Conservation (phyloP, 371 early-diverging fungal species). For the Rhizomucor miehei region DNA sequence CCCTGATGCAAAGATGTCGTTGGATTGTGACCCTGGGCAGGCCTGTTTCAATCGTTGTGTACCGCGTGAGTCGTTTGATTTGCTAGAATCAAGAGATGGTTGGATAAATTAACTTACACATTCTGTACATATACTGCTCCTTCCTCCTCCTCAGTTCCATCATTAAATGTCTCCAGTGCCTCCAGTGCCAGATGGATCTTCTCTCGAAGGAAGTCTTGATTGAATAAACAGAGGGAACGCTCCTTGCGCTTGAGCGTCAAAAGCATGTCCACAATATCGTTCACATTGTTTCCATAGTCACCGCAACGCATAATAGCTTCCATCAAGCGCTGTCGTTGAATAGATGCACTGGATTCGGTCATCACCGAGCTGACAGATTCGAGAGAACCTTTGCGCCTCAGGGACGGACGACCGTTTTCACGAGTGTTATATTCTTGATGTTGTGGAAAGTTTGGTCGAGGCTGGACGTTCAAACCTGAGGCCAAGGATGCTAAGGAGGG, state of each 20-base stretch:
- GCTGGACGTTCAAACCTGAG: slow-evolving; percentile 36
- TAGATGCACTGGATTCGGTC: slow-evolving; percentile 39
- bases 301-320: slow-evolving; percentile 40
- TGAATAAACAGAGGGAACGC: slow-evolving; percentile 47
- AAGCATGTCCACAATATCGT: slow-evolving; percentile 51
- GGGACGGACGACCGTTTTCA: slow-evolving; percentile 23
- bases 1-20: not conserved
- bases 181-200: slow-evolving; percentile 41
- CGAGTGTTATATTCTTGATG: slow-evolving; percentile 10
- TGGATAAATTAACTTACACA: slow-evolving; percentile 8
- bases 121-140: slow-evolving; percentile 6
- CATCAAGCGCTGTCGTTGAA: slow-evolving; percentile 38
- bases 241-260: slow-evolving; percentile 48
- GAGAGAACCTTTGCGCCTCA: slow-evolving; percentile 39
- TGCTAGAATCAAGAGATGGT: not conserved
- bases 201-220: slow-evolving; percentile 41
- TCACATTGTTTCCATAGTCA: slow-evolving; percentile 25
- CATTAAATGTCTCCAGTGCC: slow-evolving; percentile 38
- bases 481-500: slow-evolving; percentile 38
- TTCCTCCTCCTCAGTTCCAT: slow-evolving; percentile 23
- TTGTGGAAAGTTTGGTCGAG: slow-evolving; percentile 9
- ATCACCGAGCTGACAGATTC: slow-evolving; percentile 42
- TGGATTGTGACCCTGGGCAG: slow-evolving; percentile 6
- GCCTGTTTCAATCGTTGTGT: no score
- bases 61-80: not conserved